Percentiles rank a stretch among this genome's conserved stretches.
Evolutionary conservation across 345 rosid species (phyloP).

Genomic region (Linum lewisii): DNA sequence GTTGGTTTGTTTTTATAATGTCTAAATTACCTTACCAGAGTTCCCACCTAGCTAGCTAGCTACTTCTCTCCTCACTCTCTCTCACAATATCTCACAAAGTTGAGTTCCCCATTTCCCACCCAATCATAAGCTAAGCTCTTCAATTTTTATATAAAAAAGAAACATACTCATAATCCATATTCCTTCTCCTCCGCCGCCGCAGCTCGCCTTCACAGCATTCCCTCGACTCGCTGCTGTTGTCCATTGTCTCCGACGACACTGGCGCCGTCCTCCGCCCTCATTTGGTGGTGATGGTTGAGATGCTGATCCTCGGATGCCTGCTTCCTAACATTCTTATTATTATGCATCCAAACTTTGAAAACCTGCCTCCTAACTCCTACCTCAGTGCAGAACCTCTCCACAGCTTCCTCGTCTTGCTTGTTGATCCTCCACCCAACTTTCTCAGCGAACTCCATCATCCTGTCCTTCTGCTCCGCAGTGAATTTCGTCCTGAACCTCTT

Average conservation of each 20-base stretch:
- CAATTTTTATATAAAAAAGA: too few species aligned
- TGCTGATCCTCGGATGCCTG: slow-evolving; percentile 21
- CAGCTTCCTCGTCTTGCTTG: slow-evolving; percentile 55
- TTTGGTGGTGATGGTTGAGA: background rate
- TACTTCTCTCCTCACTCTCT: too few species aligned
- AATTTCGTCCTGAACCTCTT: slow-evolving; percentile 65
- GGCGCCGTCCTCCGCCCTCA: background rate
- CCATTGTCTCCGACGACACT: too few species aligned
- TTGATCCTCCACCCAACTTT: slow-evolving; percentile 71
- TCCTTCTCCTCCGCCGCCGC: too few species aligned
- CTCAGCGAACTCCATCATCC: slow-evolving; percentile 72
- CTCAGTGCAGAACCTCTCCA: slow-evolving; percentile 51
- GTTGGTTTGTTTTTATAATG: too few species aligned
- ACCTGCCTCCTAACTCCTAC: slow-evolving; percentile 63
- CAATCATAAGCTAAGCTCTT: too few species aligned
- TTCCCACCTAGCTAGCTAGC: too few species aligned
- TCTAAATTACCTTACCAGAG: too few species aligned
- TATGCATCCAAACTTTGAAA: slow-evolving; percentile 88
- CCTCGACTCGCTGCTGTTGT: background rate
- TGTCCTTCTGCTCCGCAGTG: slow-evolving; percentile 59
- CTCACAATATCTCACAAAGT: too few species aligned
- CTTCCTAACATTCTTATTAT: slow-evolving; percentile 61
- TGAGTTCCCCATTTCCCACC: too few species aligned
- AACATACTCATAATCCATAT: too few species aligned
- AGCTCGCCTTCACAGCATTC: background rate